Percentiles rank a stretch among this genome's conserved stretches.
These are phyloP conservation scores for Plantago major DNA, from an alignment of 257 asterid species.

Conservation along the genomic window DNA sequence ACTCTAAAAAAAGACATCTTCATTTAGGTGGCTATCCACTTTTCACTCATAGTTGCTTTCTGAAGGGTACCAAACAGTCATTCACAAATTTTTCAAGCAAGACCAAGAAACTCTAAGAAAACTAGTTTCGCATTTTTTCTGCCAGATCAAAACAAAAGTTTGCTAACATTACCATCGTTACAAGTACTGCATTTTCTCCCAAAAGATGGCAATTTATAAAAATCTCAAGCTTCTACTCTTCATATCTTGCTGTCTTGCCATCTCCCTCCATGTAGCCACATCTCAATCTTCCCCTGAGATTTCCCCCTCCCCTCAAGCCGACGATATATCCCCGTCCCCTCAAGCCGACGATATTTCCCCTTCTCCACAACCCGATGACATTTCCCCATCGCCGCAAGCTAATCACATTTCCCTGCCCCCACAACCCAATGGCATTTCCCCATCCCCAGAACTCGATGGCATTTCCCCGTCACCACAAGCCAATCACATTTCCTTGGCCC, in stretches of 20 bases:
- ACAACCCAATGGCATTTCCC: background rate
- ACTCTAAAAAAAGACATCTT: background rate
- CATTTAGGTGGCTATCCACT: slow-evolving; percentile 14
- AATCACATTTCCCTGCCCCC: background rate
- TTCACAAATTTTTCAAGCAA: background rate
- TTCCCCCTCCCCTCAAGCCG: slow-evolving; percentile 2
- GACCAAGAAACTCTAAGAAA: background rate
- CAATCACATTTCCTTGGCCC: background rate
- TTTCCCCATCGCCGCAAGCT: background rate
- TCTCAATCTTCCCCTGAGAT: slow-evolving; percentile 6
- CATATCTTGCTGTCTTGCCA: slow-evolving; percentile 20
- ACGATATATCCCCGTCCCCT: background rate
- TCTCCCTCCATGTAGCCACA: slow-evolving; percentile 11
- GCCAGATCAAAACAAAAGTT: background rate
- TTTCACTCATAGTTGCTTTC: slow-evolving; percentile 14
- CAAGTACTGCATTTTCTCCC: background rate
- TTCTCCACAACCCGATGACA: background rate
- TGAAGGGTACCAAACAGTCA: background rate
- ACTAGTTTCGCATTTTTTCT: background rate
- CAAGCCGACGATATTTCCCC: background rate
- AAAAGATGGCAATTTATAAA: slow-evolving; percentile 22
- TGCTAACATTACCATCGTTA: background rate
- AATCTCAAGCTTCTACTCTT: slow-evolving; percentile 21
- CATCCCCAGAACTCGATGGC: background rate
- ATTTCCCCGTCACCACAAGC: background rate